Conservation (phyloP, 2,329 filamentous ascomycete species). For the Aspergillus sp. region DNA sequence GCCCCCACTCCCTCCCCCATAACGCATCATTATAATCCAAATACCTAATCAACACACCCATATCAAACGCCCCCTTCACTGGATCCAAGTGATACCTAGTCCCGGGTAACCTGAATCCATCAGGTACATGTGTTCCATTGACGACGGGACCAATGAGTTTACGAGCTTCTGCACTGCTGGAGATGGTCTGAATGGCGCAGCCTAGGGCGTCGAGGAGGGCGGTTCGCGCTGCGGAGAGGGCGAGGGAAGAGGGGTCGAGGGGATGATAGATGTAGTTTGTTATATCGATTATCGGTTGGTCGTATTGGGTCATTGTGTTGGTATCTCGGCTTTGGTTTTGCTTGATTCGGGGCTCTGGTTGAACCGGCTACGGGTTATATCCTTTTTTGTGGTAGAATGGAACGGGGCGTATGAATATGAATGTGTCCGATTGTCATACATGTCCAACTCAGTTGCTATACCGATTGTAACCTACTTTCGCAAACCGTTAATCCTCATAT, state of each 20-base stretch:
- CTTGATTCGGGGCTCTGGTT: background rate
- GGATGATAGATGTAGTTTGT: slow-evolving; percentile 17
- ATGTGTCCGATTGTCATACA: too few species aligned
- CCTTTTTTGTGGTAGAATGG: too few species aligned
- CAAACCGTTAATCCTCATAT: too few species aligned
- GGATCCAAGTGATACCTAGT: slow-evolving; percentile 32
- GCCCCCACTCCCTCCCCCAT: slow-evolving; percentile 38
- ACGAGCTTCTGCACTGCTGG: slow-evolving; percentile 13
- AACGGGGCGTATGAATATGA: too few species aligned
- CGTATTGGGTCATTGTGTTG: slow-evolving; percentile 19
- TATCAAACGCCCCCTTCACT: slow-evolving; percentile 34
- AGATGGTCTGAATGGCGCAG: slow-evolving; percentile 19
- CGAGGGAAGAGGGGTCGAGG: slow-evolving; percentile 8
- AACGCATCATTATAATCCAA: slow-evolving; percentile 39
- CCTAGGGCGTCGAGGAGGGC: slow-evolving; percentile 21
- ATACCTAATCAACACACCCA: slow-evolving; percentile 35
- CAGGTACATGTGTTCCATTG: slow-evolving; percentile 13
- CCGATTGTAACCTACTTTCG: too few species aligned
- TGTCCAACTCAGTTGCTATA: too few species aligned
- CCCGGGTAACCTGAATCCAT: slow-evolving; percentile 34
- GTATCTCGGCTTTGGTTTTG: background rate
- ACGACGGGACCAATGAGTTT: slow-evolving; percentile 12
- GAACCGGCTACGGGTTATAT: background rate
- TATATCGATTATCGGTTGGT: slow-evolving; percentile 31
- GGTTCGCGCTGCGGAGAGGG: slow-evolving; percentile 14